These are phyloP conservation scores for Teunomyces aglyptinius DNA, from an alignment of 805 yeast species.

Conservation along the genomic window DNA sequence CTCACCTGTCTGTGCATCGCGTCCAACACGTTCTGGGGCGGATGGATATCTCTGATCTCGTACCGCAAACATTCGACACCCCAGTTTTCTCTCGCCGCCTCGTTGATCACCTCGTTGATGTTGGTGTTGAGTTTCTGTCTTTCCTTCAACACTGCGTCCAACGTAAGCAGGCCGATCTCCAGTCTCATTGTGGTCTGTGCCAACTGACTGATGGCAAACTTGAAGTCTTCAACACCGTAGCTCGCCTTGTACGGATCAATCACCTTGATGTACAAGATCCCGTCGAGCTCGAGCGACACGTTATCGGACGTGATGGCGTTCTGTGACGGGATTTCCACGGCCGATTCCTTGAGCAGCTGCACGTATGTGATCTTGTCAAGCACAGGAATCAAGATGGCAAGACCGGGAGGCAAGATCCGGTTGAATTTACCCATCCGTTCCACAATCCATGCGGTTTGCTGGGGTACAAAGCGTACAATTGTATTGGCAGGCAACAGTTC, in stretches of 20 bases:
- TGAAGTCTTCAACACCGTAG: constrained; percentile 86
- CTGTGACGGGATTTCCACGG: constrained; percentile 82
- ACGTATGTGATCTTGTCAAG: constrained; percentile 78
- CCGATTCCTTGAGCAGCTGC: constrained; percentile 77
- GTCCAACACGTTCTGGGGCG: constrained; percentile 79
- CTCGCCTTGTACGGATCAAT: constrained; percentile 82
- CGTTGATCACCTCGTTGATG: constrained; percentile 77
- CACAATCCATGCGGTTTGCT: constrained; percentile 87
- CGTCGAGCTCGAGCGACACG: constrained; percentile 81
- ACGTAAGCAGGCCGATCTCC: constrained; percentile 78
- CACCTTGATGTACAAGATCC: constrained; percentile 75
- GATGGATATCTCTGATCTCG: constrained; percentile 86
- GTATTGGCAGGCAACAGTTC: constrained; percentile 73
- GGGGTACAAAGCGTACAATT: constrained; percentile 76
- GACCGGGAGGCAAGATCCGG: constrained; percentile 65
- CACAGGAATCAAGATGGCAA: constrained; percentile 70
- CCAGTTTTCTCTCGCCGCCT: constrained; percentile 78
- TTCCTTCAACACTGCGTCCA: constrained; percentile 76
- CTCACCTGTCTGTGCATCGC: constrained; percentile 91
- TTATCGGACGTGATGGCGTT: constrained; percentile 85
- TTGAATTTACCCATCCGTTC: constrained; percentile 88
- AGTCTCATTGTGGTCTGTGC: constrained; percentile 92
- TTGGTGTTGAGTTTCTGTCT: constrained; percentile 69
- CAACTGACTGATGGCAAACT: constrained; percentile 78
- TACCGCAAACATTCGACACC: constrained; percentile 81